These are phyloP conservation scores for Cryptosporidium ubiquitum DNA, from an alignment of 169 alveolate genomes.

Conservation along the genomic window DNA sequence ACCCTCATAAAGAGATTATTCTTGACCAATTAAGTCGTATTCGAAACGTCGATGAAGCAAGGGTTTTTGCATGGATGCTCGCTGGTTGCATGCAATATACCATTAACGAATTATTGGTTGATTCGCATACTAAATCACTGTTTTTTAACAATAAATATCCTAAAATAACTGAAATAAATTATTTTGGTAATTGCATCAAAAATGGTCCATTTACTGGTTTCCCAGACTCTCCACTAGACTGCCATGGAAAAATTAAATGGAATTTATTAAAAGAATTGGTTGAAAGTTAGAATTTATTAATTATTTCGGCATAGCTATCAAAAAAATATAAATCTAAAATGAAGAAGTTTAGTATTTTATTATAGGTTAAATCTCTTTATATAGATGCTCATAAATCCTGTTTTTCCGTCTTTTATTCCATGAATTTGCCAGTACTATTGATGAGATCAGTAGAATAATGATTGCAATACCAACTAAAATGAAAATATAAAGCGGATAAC, in stretches of 20 bases:
- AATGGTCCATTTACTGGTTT: conserved; percentile 46
- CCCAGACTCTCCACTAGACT: conserved; percentile 64
- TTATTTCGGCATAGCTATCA: neutral
- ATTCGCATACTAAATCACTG: conserved; percentile 37
- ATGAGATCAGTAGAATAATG: neutral
- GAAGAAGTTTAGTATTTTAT: neutral
- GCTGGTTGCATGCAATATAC: conserved; percentile 67
- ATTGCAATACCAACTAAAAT: conserved; percentile 1
- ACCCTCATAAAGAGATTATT: conserved; percentile 44
- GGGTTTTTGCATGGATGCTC: conserved; percentile 69
- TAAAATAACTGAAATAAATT: neutral
- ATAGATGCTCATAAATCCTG: neutral
- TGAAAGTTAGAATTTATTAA: neutral
- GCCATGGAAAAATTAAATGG: conserved; percentile 51
- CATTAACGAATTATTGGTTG: conserved; percentile 49
- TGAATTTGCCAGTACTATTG: neutral
- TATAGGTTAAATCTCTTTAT: neutral
- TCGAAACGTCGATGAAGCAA: conserved; percentile 54
- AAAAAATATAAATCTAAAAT: neutral
- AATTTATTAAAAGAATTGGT: conserved; percentile 27
- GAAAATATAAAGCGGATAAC: neutral
- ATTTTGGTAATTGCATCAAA: conserved; percentile 16
- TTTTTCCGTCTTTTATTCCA: conserved; percentile 15
- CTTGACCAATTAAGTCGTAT: conserved; percentile 69
- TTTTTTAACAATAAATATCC: neutral